Percentiles rank a stretch among this genome's conserved stretches.
Conservation (phyloP, 805 yeast species). For the Kazachstania bromeliacearum region DNA sequence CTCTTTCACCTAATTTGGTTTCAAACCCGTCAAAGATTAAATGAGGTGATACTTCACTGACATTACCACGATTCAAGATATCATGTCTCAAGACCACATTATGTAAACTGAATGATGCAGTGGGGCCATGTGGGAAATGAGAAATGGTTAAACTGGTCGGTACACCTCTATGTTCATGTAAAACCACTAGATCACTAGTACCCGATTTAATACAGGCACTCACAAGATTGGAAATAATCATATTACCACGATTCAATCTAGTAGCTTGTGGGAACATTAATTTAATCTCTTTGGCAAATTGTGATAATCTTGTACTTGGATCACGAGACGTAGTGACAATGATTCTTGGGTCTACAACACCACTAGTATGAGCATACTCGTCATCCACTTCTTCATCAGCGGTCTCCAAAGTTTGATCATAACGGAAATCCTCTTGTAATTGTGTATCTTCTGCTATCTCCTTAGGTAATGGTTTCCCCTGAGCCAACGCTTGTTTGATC, state of each 20-base stretch:
- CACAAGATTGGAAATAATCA: slow-evolving; percentile 75
- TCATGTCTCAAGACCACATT: slow-evolving; percentile 94
- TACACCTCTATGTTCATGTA: slow-evolving; percentile 97
- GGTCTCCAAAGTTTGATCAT: slow-evolving; percentile 61
- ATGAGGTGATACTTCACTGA: slow-evolving; percentile 89
- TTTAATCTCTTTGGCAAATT: slow-evolving; percentile 87
- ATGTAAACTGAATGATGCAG: slow-evolving; percentile 87
- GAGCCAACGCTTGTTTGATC: slow-evolving; percentile 77
- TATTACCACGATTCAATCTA: slow-evolving; percentile 87
- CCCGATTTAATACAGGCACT: slow-evolving; percentile 74
- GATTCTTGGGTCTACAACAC: slow-evolving; percentile 81
- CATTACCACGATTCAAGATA: slow-evolving; percentile 73
- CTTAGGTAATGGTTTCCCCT: slow-evolving; percentile 82
- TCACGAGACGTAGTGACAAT: slow-evolving; percentile 91
- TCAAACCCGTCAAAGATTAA: slow-evolving; percentile 85
- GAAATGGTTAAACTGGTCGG: slow-evolving; percentile 89
- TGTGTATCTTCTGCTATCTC: slow-evolving; percentile 83
- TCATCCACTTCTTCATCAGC: slow-evolving; percentile 58
- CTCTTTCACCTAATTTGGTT: slow-evolving; percentile 72
- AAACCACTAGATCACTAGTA: slow-evolving; percentile 71
- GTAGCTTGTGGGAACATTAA: slow-evolving; percentile 83
- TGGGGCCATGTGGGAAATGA: slow-evolving; percentile 97
- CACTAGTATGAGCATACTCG: slow-evolving; percentile 81
- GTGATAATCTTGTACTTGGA: slow-evolving; percentile 76
- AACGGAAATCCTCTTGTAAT: slow-evolving; percentile 72